Evolutionary conservation across 306 rosid genomes (phyloP), one percentile per base, ranked within the genome.

Genomic region (Citrullus amarus): DNA sequence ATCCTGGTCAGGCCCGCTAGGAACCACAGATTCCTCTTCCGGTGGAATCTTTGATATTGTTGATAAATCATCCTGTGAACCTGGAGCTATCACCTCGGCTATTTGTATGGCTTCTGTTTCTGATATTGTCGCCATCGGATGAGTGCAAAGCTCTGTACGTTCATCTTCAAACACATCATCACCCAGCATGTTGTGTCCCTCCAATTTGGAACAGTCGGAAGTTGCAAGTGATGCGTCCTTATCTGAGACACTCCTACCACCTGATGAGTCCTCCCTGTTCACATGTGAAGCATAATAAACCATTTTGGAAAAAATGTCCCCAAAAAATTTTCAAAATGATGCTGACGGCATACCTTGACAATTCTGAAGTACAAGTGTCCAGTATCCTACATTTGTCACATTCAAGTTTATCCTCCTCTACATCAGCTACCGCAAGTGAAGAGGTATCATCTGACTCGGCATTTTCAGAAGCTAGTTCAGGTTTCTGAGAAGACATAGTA

Each of bases 1-100:
- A 83, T 86, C 83, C 79, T 79, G 83, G 55, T 81, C 85, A 14
- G 88, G 76, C 81, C 85, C 82, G 74, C 62, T 77, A 36, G 44
- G 81, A 80, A 71, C 79, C 14, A 71, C 80, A 82, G 80, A 81
- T 74, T 89, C 93, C 83, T 84, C 89, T 32, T 85, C 90, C 44
- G 67, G 62, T 51, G 76, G 54, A 69, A 83, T 78, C 77, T 79
- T 86, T 43, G 84, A 87, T 79, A 79, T 82, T 65, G 77, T 78
- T 61, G 95, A 84, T 44, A 81, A 79, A 77, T 81, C 88, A 57
- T 81, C 82, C 71, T 43, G 79, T 55, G 80, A 80, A 63, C 79
- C 88, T 56, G 82, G 67, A 44, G 61, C 25, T 51, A 76, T 50
- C 53, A 57, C 57, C 34, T 65, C 86, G 65, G 60, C 41, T 72